These are phyloP conservation scores for Botrytis deweyae DNA, from an alignment of 2,329 filamentous ascomycete genomes.

Conservation along the genomic window DNA sequence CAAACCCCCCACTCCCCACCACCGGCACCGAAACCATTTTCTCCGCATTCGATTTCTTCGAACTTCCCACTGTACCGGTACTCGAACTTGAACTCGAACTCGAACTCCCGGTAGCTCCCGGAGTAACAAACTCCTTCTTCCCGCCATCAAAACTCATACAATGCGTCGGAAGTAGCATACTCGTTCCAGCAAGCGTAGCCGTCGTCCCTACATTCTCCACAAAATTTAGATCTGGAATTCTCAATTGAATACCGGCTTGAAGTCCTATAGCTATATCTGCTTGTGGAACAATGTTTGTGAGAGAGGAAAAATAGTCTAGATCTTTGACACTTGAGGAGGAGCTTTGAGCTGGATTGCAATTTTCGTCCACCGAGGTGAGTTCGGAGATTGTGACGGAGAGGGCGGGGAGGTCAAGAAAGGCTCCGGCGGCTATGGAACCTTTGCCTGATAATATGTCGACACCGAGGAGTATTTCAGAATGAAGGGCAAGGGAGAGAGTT, in stretches of 20 bases:
- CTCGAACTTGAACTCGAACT: not conserved
- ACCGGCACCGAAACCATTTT: not conserved
- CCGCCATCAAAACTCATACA: conserved; percentile 16
- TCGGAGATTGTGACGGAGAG: conserved; percentile 12
- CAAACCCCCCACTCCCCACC: not conserved
- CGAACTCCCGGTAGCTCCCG: not conserved
- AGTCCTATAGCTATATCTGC: conserved; percentile 6
- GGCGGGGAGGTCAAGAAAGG: conserved; percentile 10
- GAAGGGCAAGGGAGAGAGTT: conserved; percentile 4
- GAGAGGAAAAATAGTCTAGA: not conserved
- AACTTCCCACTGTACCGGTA: not conserved
- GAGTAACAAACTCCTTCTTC: not conserved
- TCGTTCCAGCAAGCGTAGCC: not conserved
- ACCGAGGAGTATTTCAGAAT: conserved; percentile 14
- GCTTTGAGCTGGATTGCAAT: conserved; percentile 6
- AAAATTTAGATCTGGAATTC: not conserved
- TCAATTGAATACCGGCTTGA: not conserved
- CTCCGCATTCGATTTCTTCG: not conserved
- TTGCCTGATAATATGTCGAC: not conserved
- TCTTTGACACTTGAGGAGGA: not conserved
- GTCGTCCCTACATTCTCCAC: not conserved
- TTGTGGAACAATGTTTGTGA: conserved; percentile 14
- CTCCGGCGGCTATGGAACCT: conserved; percentile 1
- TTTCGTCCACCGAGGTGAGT: not conserved
- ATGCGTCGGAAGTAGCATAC: not conserved